Percentiles rank a stretch among this genome's conserved stretches.
phyloP scores from a whole-genome alignment of 164 flowering plant genomes.

The Vitis rotundifolia region DNA sequence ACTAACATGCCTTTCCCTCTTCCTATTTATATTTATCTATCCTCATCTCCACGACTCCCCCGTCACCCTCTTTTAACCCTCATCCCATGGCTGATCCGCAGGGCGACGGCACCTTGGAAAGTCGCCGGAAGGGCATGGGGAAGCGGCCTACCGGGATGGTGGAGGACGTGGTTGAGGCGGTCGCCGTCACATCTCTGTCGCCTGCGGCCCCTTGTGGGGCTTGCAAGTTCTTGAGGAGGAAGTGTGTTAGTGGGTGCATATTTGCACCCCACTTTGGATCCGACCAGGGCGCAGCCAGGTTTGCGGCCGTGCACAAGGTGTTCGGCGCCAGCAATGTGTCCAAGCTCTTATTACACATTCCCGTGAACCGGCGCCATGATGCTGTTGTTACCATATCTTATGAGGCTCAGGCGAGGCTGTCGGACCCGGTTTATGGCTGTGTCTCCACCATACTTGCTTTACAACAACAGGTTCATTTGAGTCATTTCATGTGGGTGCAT shows the following conservation, averaged over 20 bases:
- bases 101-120: conserved; percentile 11
- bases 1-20: conserved; percentile 50
- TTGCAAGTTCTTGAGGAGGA: conserved; percentile 90
- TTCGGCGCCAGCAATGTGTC: conserved; percentile 96
- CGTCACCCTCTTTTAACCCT: conserved; percentile 1
- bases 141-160: conserved; percentile 14
- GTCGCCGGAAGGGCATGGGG: conserved; percentile 21
- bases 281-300: conserved; percentile 87
- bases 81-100: conserved; percentile 28
- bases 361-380: conserved; percentile 71
- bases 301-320: conserved; percentile 90
- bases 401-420: conserved; percentile 90
- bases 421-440: conserved; percentile 93
- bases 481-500: background rate
- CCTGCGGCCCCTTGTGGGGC: conserved; percentile 79
- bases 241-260: conserved; percentile 77
- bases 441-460: conserved; percentile 85
- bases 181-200: background rate
- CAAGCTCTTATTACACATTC: conserved; percentile 70
- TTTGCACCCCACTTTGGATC: conserved; percentile 87
- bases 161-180: background rate
- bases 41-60: background rate
- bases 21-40: conserved; percentile 19
- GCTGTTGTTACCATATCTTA: conserved; percentile 81
- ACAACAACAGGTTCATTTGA: conserved; percentile 76